Conservation (phyloP, 306 rosid species). For the Ziziphus jujuba region DNA sequence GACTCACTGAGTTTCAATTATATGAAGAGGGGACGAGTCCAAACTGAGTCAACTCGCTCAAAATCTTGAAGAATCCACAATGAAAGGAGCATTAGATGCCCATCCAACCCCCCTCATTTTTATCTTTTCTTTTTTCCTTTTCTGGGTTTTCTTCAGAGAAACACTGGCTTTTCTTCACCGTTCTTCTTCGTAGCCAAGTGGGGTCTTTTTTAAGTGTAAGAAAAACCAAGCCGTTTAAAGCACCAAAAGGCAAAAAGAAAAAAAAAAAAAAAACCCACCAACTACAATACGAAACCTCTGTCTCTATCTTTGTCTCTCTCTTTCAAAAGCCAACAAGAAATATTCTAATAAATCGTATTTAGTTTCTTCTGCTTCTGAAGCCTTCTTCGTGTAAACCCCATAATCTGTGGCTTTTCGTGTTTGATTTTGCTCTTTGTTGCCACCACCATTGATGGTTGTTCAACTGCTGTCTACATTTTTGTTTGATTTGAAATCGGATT, state of each 20-base stretch:
- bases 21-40: no score
- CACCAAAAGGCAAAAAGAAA: slow-evolving; percentile 2
- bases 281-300: slow-evolving; percentile 10
- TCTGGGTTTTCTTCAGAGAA: slow-evolving; percentile 2
- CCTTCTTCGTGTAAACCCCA: slow-evolving; percentile 1
- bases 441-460: slow-evolving; percentile 39
- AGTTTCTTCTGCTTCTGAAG: slow-evolving; percentile 4
- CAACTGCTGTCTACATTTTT: slow-evolving; percentile 35
- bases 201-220: slow-evolving; percentile 13
- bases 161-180: neutral
- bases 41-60: no score
- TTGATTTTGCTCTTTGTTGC: slow-evolving; percentile 22
- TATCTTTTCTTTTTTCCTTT: neutral
- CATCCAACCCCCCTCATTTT: no score
- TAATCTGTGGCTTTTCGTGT: slow-evolving; percentile 42
- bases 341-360: neutral
- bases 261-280: slow-evolving; percentile 29
- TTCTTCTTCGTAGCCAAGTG: neutral
- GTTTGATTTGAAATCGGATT: no score
- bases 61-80: no score
- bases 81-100: neutral
- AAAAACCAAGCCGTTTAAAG: neutral
- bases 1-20: no score
- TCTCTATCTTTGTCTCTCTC: slow-evolving; percentile 1
- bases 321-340: slow-evolving; percentile 14